phyloP scores from a whole-genome alignment of 306 rosid species.

The Calophaca sinica region DNA sequence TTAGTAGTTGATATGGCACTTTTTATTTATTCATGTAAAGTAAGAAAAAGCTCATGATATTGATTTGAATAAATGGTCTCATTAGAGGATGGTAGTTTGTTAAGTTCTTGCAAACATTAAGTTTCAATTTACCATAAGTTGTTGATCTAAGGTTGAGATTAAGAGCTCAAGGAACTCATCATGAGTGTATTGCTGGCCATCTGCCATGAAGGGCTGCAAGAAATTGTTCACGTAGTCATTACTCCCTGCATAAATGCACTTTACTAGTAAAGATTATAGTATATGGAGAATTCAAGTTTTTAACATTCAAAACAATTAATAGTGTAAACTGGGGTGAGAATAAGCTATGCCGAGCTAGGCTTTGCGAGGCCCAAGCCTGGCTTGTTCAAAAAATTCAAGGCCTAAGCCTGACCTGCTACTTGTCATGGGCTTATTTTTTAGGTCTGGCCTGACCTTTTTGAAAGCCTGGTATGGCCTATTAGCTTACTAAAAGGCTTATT shows the following conservation, averaged over 20 bases:
- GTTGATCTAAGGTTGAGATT: constrained; percentile 59
- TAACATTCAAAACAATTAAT: constrained; percentile 34
- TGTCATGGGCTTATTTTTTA: too few relatives aligned
- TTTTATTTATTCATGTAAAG: background rate
- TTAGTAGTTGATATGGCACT: background rate
- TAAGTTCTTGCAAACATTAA: background rate
- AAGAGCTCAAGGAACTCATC: constrained; percentile 73
- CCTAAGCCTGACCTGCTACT: too few relatives aligned
- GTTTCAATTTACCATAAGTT: constrained; percentile 54
- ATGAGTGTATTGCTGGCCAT: constrained; percentile 80
- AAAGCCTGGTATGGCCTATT: too few relatives aligned
- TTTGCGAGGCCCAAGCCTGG: too few relatives aligned
- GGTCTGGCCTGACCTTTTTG: too few relatives aligned
- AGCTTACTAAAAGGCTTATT: too few relatives aligned
- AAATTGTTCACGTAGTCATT: constrained; percentile 91
- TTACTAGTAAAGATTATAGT: background rate
- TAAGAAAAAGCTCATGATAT: background rate
- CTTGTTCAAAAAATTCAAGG: too few relatives aligned
- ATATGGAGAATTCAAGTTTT: background rate
- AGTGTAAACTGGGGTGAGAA: too few relatives aligned
- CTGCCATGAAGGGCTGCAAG: constrained; percentile 85
- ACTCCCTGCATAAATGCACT: constrained; percentile 60
- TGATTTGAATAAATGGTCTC: background rate
- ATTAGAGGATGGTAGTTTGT: background rate
- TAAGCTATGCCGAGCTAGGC: too few relatives aligned